Evolutionary conservation across 306 rosid species (phyloP).

Genomic region (Acacia confusa): DNA sequence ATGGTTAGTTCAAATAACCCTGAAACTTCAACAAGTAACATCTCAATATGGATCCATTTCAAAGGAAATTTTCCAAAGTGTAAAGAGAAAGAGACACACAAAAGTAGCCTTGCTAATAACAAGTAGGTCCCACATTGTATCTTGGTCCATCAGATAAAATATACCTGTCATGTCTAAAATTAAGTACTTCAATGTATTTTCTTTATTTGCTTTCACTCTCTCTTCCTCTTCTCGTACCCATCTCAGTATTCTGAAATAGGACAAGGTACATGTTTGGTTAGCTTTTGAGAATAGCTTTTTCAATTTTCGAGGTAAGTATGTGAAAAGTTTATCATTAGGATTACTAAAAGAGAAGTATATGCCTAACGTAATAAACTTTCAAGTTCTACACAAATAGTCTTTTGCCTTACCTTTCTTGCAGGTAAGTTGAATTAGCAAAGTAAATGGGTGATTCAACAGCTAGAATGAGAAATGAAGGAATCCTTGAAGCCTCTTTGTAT

Average conservation of each 20-base stretch:
- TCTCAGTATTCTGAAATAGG: slow-evolving; percentile 63
- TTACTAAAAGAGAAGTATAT: background rate
- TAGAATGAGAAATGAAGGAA: slow-evolving; percentile 83
- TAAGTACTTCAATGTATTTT: slow-evolving; percentile 51
- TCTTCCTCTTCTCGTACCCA: slow-evolving; percentile 98
- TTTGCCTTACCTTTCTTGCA: slow-evolving; percentile 79
- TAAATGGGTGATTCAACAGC: slow-evolving; percentile 86
- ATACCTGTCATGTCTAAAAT: slow-evolving; percentile 92
- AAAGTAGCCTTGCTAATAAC: too few species aligned
- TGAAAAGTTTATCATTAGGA: slow-evolving; percentile 5
- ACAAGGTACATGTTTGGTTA: background rate
- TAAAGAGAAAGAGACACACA: background rate
- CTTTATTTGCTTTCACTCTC: slow-evolving; percentile 52
- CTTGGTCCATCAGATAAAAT: slow-evolving; percentile 6
- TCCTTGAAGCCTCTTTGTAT: slow-evolving; percentile 73
- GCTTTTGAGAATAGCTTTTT: too few species aligned
- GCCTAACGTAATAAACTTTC: background rate
- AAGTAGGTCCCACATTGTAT: too few species aligned
- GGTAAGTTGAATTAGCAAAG: slow-evolving; percentile 90
- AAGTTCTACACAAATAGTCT: background rate
- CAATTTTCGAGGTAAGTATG: too few species aligned
- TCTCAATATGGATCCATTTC: background rate
- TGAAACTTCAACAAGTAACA: slow-evolving; percentile 9
- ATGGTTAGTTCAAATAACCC: slow-evolving; percentile 11
- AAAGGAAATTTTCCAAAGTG: background rate